Evolutionary conservation across 495 filamentous ascomycete genomes (phyloP), one percentile per base, ranked within the genome.

Genomic region (Penicillium angulare): DNA sequence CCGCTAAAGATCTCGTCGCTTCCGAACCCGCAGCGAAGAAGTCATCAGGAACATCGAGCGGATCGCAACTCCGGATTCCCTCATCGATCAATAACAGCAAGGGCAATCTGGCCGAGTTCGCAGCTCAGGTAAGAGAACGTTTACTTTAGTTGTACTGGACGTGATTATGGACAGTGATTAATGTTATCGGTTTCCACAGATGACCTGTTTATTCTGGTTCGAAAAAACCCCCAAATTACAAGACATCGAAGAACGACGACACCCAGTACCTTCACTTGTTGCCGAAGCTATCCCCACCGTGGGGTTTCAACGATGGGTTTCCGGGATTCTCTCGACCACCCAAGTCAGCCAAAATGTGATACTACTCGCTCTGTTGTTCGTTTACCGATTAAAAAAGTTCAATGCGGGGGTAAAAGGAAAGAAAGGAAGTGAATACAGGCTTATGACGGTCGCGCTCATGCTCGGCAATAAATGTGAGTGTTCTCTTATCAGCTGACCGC

Each of bases 171-270:
- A 10, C 27, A 20, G 5, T n/a, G 10, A 26, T n/a, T 39, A 47
- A 49, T 56, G 39, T 52, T 47, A n/a, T 43, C 13, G 17, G 13
- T 3, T 24, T 42, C n/a, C 29, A 7, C 55, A 97, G 87, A 87
- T 97, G 69, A 95, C 93, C 1, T 96, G 92, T 59, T 77, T 99
- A 23, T 97, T 99, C 73, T 99, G 95, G 95, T 99, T 97, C 61
- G 95, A 97, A 65, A 86, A 85, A n/a, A 85, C 86, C 6, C 74
- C 85, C 15, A 86, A 86, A 34, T 73, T 97, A 13, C 80, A 84
- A 49, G 71, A 76, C 43, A 86, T 93, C 38, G 88, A 92, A 64
- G 81, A 87, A 17, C 75, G 82, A 12, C 70, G 70, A n/a, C 64
- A 71, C 63, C 76, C 16, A 60, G 72, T 32, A 56, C 72, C 20